These are phyloP conservation scores for Malus sieversii DNA, from an alignment of 306 rosid genomes.

Conservation along the genomic window DNA sequence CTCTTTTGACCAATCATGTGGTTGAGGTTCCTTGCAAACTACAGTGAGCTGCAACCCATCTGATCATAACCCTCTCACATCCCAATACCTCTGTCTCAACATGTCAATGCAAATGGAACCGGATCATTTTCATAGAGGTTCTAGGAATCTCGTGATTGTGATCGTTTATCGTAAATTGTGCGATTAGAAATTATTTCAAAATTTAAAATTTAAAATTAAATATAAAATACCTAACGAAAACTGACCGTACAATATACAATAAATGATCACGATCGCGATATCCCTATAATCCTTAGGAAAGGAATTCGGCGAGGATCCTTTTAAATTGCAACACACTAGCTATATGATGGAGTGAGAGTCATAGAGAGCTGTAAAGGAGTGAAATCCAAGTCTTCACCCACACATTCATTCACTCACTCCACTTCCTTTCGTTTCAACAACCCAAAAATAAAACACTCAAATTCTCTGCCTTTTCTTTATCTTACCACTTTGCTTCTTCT, in stretches of 20 bases:
- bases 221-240: no score
- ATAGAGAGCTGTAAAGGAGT: constrained; percentile 24
- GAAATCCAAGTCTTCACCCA: constrained; percentile 30
- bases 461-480: constrained; percentile 21
- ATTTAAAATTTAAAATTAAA: no score
- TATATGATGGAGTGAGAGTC: constrained; percentile 22
- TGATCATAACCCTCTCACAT: constrained; percentile 29
- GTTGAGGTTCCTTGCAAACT: constrained; percentile 5
- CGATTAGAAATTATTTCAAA: no score
- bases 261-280: accelerated
- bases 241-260: no score
- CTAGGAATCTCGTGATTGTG: accelerated
- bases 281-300: no score
- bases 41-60: constrained; percentile 15
- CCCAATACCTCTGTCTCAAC: constrained; percentile 37
- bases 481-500: not conserved
- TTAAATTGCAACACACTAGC: not conserved
- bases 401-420: not conserved
- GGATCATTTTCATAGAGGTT: accelerated
- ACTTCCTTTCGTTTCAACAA: constrained; percentile 24
- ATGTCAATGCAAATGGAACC: constrained; percentile 2
- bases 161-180: accelerated
- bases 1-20: constrained; percentile 11
- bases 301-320: no score
- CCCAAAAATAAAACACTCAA: constrained; percentile 21